Evolutionary conservation across 2,329 filamentous ascomycete species (phyloP), one percentile per base, ranked within the genome.

Genomic region (Beauveria sp.): DNA sequence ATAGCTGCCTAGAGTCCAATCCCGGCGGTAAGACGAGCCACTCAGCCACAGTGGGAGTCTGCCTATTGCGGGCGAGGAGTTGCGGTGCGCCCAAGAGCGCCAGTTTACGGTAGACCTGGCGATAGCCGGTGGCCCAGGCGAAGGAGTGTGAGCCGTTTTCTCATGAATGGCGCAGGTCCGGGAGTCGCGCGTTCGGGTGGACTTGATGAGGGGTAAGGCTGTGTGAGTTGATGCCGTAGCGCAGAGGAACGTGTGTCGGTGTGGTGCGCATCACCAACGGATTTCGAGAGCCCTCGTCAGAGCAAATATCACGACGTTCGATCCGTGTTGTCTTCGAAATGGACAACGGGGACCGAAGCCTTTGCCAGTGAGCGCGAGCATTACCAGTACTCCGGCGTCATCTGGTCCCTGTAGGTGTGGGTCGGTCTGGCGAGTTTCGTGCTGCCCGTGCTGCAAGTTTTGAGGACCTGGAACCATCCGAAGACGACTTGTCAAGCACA

Each of bases 401-500:
- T 46, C 53, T 22, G 12, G 45, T 57, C 45, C 30, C 45, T 58
- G 45, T 18, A n/a, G 18, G 14, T 16, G 55, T 58, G 45, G 55
- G 55, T 57, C 54, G 16, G 22, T 24, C 43, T 49, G 45, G 45
- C 55, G 55, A 47, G 55, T 58, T 28, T 46, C 45, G 45, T 49
- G 55, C 42, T 49, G 45, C 28, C 34, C 45, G 45, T 49, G 55
- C 42, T 49, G 45, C 28, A 24, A 30, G 54, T 57, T 43, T 40
- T 24, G 28, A 57, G 40, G 43, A 40, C 54, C 54, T 57, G 54
- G 54, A 49, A 26, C 43, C 54, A 40, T 47, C 54, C 54, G 43
- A 38, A 38, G 43, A 40, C 8, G 43, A 56, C 54, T 58, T 30
- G 55, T 40, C 55, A 58, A 34, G 55, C 55, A 58, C 55, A 50